These are phyloP conservation scores for Microcera coccophila DNA, from an alignment of 2,329 filamentous ascomycete species.

Conservation along the genomic window DNA sequence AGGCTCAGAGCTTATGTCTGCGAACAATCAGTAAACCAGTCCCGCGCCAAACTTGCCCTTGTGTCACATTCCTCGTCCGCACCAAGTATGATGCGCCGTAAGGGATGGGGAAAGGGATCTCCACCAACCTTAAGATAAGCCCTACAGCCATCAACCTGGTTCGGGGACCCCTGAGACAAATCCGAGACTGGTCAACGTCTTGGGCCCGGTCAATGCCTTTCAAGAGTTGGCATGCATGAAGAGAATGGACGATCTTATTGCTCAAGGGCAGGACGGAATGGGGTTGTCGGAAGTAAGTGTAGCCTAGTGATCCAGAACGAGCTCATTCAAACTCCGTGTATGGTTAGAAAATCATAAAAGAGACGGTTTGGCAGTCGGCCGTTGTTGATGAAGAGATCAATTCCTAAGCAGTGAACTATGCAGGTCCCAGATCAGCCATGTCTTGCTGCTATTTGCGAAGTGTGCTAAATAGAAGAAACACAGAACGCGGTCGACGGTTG, in stretches of 20 bases:
- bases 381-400: constrained; percentile 1
- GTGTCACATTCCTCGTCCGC: not conserved
- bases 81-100: not conserved
- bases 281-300: constrained; percentile 5
- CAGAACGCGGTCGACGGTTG: constrained; percentile 7
- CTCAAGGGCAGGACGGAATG: constrained; percentile 5
- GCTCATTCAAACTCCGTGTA: too few relatives aligned
- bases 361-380: constrained; percentile 7
- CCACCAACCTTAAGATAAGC: constrained; percentile 8
- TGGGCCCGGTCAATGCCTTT: constrained; percentile 8
- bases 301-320: not conserved
- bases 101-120: not conserved
- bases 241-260: too few relatives aligned
- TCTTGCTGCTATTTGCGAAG: not conserved
- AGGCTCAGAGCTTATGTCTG: constrained; percentile 2
- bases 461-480: not conserved
- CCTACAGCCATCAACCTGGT: constrained; percentile 4
- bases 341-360: constrained; percentile 5
- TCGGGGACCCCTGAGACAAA: not conserved
- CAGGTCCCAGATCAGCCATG: constrained; percentile 3
- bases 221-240: constrained; percentile 7
- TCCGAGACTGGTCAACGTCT: not conserved
- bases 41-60: not conserved
- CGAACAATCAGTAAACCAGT: constrained; percentile 2
- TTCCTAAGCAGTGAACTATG: not conserved